These are phyloP conservation scores for Aspergillus carlsbadensis DNA, from an alignment of 495 filamentous ascomycete species.

Conservation along the genomic window DNA sequence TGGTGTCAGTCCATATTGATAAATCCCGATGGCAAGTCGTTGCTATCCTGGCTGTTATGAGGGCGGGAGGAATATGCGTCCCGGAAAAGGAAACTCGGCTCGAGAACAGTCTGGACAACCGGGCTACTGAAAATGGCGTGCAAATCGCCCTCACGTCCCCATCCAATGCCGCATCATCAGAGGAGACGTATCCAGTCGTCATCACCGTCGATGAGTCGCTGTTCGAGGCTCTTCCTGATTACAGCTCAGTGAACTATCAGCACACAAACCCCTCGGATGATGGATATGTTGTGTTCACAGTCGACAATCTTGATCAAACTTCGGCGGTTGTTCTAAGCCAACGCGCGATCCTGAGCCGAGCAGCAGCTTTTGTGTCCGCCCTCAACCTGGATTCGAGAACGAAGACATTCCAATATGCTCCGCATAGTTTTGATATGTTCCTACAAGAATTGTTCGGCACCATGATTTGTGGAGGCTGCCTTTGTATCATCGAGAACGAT, in stretches of 20 bases:
- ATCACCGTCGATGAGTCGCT: constrained; percentile 38
- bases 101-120: constrained; percentile 30
- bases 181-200: constrained; percentile 38
- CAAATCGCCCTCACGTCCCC: constrained; percentile 47
- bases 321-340: constrained; percentile 41
- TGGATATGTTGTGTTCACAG: constrained; percentile 58
- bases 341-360: constrained; percentile 42
- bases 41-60: constrained; percentile 41
- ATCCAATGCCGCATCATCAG: constrained; percentile 34
- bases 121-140: constrained; percentile 38
- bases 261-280: constrained; percentile 27
- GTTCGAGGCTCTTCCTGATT: constrained; percentile 35
- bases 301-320: constrained; percentile 39
- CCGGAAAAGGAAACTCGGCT: constrained; percentile 30
- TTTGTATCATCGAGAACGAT: constrained; percentile 42
- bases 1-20: constrained; percentile 39
- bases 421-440: constrained; percentile 44
- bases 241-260: neutral
- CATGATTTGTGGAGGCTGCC: constrained; percentile 41
- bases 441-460: constrained; percentile 40
- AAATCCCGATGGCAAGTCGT: constrained; percentile 43
- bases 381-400: constrained; percentile 34
- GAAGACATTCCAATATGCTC: constrained; percentile 58
- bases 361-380: constrained; percentile 20
- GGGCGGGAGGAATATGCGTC: constrained; percentile 45